Evolutionary conservation across 768 basidiomycete species (phyloP), one percentile per base, ranked within the genome.

Genomic region (Trametes punicea): DNA sequence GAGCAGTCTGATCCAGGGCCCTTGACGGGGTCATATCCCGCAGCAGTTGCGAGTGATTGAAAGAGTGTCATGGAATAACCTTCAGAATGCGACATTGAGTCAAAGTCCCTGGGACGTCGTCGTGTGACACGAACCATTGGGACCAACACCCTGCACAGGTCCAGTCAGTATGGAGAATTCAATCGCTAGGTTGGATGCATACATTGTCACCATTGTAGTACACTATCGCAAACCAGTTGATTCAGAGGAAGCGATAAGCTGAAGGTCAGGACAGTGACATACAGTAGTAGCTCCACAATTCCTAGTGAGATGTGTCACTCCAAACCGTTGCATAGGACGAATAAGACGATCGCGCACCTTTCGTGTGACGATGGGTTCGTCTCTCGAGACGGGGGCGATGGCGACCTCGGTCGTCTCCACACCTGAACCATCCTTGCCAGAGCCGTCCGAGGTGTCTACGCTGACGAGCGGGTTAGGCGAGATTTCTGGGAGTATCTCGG

Each of bases 131-230:
- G 27, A 33, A 58, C 80, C 79, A 18, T 77, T 65, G 6, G 87
- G 86, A 29, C 87, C 87, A 18, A 86, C 84, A 45, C 88, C 85
- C 84, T 89, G 61, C 5, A 26, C 26, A 27, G 20, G 5, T 34
- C 10, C 39, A 9, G 30, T 55, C 40, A 62, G 57, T 23, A 51
- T 48, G 45, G 23, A 15, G 23, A 29, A 27, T 25, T 23, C 26
- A 20, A 15, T 3, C 25, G 25, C 34, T 52, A 26, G 15, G 18
- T 15, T 1, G 18, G 13, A n/a, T 16, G 59, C 77, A n/a, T 61
- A 87, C 87, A 69, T 88, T 90, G 60, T 90, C 82, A 49, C 88
- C 89, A 55, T 90, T 92, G 70, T 84, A 88, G 65, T 90, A 90
- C 55, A 90, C 89, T 91, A 51, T 21, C 3, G 4, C 21, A 16